phyloP scores from a whole-genome alignment of 176 grass and related monocot species.

The Oropetium thomaeum region DNA sequence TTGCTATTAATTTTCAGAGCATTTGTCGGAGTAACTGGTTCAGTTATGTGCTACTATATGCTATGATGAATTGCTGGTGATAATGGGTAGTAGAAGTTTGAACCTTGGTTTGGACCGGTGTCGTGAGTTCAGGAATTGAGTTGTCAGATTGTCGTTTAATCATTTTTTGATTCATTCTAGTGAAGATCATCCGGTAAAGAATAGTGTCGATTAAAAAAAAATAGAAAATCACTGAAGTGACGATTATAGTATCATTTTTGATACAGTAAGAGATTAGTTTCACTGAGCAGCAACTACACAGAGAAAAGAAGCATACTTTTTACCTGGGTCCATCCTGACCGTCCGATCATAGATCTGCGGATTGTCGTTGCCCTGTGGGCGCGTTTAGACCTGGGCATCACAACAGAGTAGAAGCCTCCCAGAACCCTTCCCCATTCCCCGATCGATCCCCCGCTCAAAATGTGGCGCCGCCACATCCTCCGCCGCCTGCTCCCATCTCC shows the following conservation, averaged over 20 bases:
- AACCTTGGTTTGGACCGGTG: too few species aligned
- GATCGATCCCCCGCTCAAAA: constrained; percentile 46
- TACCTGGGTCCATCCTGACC: neutral
- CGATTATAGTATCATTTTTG: neutral
- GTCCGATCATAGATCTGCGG: constrained; percentile 21
- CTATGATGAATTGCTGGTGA: neutral
- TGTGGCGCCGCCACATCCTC: constrained; percentile 60
- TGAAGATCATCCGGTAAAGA: neutral
- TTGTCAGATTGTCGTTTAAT: too few species aligned
- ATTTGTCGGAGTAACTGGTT: neutral
- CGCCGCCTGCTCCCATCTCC: constrained; percentile 46
- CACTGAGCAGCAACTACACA: neutral
- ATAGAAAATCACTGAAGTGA: too few species aligned
- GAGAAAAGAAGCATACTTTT: neutral
- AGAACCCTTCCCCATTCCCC: constrained; percentile 9
- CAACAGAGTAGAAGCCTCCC: neutral
- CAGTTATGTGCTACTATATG: neutral
- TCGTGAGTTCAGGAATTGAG: neutral
- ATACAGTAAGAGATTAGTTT: too few species aligned
- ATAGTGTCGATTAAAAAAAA: neutral
- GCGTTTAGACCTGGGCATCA: neutral
- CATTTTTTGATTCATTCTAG: neutral
- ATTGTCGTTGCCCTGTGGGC: neutral
- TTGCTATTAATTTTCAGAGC: neutral
- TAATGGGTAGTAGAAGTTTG: neutral